Conservation (phyloP, 768 basidiomycete genomes). For the Russula virescens region DNA sequence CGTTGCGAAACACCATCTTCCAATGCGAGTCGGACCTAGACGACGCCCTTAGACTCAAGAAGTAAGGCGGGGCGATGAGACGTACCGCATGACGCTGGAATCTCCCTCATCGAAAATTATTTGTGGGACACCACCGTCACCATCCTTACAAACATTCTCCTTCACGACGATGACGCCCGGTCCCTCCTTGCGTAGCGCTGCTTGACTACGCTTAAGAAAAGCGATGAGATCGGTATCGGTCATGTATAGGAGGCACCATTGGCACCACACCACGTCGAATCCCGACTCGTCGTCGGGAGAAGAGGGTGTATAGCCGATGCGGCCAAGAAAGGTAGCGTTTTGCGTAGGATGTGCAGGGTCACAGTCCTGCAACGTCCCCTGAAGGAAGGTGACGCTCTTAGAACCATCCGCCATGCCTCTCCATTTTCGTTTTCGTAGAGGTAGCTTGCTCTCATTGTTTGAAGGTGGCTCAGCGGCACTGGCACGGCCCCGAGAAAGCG, state of each 20-base stretch:
- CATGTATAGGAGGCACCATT: conserved; percentile 94
- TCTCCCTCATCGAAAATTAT: conserved; percentile 78
- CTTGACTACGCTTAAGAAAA: conserved; percentile 63
- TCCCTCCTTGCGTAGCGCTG: conserved; percentile 47
- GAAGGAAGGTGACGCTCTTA: conserved; percentile 75
- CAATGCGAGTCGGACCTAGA: conserved; percentile 78
- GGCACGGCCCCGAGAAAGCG: conserved; percentile 38
- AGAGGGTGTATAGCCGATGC: conserved; percentile 55
- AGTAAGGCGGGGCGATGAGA: conserved; percentile 1
- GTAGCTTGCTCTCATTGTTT: conserved; percentile 13
- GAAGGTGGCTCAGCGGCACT: conserved; percentile 31
- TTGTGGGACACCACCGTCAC: conserved; percentile 42
- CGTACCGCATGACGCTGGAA: conserved; percentile 82
- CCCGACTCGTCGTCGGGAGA: conserved; percentile 42
- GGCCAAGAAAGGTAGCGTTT: conserved; percentile 48
- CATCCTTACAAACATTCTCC: conserved; percentile 78
- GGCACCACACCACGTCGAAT: conserved; percentile 93
- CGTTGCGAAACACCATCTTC: conserved; percentile 66
- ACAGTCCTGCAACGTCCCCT: conserved; percentile 73
- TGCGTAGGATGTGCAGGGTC: conserved; percentile 54
- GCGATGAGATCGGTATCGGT: conserved; percentile 66
- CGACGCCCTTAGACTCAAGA: conserved; percentile 12
- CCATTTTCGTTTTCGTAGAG: conserved; percentile 40
- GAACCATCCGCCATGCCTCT: conserved; percentile 55
- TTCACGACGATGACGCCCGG: conserved; percentile 78